Evolutionary conservation across 2,329 filamentous ascomycete species (phyloP).

Genomic region (Botrytis pseudocinerea): DNA sequence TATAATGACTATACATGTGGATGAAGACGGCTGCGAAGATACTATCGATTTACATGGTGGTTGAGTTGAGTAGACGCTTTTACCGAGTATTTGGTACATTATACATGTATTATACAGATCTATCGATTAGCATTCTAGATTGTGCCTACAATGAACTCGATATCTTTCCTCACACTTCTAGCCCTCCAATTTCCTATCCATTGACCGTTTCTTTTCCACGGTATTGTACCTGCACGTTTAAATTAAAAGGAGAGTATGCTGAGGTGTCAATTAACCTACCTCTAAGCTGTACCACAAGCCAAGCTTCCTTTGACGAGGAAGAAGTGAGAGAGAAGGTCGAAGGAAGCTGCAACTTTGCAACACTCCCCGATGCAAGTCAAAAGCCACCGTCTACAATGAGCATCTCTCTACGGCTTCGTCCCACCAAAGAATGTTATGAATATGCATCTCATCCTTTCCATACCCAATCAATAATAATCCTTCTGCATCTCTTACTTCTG

Average conservation of each 20-base stretch:
- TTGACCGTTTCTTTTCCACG: not conserved
- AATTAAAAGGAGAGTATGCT: not conserved
- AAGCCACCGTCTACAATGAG: not conserved
- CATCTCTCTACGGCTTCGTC: not conserved
- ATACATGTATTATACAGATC: not conserved
- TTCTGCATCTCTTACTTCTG: slow-evolving; percentile 7
- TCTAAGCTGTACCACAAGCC: not conserved
- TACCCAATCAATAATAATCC: not conserved
- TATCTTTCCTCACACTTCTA: not conserved
- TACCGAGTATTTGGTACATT: not conserved
- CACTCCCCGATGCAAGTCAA: not conserved
- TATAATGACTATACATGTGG: not conserved
- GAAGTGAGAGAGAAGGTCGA: not conserved
- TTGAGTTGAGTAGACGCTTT: not conserved
- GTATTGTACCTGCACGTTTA: not conserved
- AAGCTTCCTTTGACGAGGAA: not conserved
- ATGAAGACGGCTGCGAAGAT: too few species aligned
- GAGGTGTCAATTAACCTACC: not conserved
- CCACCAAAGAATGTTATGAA: not conserved
- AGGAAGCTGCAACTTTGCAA: slow-evolving; percentile 8
- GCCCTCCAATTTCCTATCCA: not conserved
- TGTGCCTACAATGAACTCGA: not conserved
- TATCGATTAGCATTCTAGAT: not conserved
- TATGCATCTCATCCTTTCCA: not conserved
- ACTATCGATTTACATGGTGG: not conserved